Conservation (phyloP, 2,329 filamentous ascomycete genomes). For the Beauveria varroae region DNA sequence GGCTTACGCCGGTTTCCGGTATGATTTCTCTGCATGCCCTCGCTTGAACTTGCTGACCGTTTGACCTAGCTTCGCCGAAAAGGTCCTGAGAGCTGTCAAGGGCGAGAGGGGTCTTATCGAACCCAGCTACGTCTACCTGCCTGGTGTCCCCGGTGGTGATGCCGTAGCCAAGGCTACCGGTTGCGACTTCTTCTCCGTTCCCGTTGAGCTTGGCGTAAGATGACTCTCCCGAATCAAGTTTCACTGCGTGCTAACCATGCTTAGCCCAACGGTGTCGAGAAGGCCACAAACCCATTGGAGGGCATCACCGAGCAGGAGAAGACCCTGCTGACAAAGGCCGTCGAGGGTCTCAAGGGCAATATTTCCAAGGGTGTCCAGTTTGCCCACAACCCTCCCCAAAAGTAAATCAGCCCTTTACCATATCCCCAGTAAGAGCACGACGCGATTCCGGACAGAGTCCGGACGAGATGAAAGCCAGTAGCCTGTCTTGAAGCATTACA, state of each 20-base stretch:
- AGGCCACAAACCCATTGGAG: constrained; percentile 72
- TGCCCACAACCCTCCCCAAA: constrained; percentile 78
- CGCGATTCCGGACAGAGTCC: constrained; percentile 21
- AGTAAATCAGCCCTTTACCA: constrained; percentile 49
- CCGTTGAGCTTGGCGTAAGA: constrained; percentile 89
- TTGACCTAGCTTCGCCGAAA: constrained; percentile 72
- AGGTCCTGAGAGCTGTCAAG: constrained; percentile 78
- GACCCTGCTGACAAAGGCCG: constrained; percentile 68
- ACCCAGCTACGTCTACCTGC: constrained; percentile 92
- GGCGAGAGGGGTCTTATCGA: constrained; percentile 91
- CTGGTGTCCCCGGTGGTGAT: constrained; percentile 80
- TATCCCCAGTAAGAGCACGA: constrained; percentile 11
- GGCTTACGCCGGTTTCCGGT: constrained; percentile 94
- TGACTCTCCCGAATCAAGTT: background rate
- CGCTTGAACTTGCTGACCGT: constrained; percentile 13
- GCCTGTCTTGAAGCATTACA: constrained; percentile 22
- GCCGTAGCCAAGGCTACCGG: constrained; percentile 78
- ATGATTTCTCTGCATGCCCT: constrained; percentile 22
- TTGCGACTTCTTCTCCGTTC: constrained; percentile 90
- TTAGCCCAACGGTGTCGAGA: constrained; percentile 76
- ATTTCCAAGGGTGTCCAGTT: constrained; percentile 92
- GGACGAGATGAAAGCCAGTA: constrained; percentile 18
- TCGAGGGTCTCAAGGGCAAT: constrained; percentile 80
- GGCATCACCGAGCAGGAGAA: constrained; percentile 81
- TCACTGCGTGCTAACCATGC: constrained; percentile 21